Evolutionary conservation across 176 grass and related monocot genomes (phyloP).

Genomic region (Alopecurus myosuroides): DNA sequence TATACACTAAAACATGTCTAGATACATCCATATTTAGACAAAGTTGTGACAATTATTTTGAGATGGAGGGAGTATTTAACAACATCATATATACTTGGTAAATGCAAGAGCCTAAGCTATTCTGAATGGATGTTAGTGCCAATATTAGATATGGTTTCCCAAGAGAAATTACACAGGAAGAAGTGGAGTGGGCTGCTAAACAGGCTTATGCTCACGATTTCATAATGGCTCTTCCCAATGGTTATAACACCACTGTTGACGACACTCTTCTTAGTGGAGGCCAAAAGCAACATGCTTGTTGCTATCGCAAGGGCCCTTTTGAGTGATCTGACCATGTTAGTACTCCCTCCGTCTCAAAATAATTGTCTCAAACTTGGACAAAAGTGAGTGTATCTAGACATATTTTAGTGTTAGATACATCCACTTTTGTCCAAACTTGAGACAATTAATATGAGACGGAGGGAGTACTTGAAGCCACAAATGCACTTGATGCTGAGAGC

Average conservation of each 20-base stretch:
- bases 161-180: conserved; percentile 71
- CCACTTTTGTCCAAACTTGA: no score
- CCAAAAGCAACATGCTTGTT: conserved; percentile 88
- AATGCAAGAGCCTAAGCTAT: conserved; percentile 84
- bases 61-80: no score
- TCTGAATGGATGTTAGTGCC: conserved; percentile 82
- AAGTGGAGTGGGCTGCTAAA: conserved; percentile 84
- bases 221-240: conserved; percentile 67
- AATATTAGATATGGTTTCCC: conserved; percentile 92
- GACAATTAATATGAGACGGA: no score
- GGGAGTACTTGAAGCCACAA: conserved; percentile 96
- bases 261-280: conserved; percentile 95
- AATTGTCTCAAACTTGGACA: no score
- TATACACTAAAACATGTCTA: no score
- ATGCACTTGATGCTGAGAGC: conserved; percentile 90
- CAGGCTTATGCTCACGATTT: conserved; percentile 92
- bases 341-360: no score
- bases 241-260: conserved; percentile 75
- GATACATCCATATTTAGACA: no score
- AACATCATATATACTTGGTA: conserved; percentile 12
- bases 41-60: no score
- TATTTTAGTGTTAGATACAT: no score
- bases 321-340: conserved; percentile 76
- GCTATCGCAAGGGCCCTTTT: conserved; percentile 97
- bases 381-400: no score